Conservation (phyloP, 2,329 filamentous ascomycete species). For the Lachnellula arida region DNA sequence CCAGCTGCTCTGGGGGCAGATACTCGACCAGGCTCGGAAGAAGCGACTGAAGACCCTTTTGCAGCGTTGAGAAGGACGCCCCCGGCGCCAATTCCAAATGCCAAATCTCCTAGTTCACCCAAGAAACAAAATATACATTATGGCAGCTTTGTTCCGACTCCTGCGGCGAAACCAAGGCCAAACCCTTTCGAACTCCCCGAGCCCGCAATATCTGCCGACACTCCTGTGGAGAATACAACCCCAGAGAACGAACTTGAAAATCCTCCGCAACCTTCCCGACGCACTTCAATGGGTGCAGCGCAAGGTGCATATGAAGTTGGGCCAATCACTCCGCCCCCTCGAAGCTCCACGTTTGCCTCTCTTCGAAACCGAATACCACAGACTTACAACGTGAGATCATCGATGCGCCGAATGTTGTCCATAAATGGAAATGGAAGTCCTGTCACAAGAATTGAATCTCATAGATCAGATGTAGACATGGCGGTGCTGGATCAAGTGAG, state of each 20-base stretch:
- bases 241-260: not conserved
- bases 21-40: constrained; percentile 17
- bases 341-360: constrained; percentile 21
- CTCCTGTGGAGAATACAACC: not conserved
- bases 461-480: constrained; percentile 43
- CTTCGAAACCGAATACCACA: constrained; percentile 16
- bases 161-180: constrained; percentile 33
- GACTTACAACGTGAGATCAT: constrained; percentile 18
- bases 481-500: constrained; percentile 62
- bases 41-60: constrained; percentile 15
- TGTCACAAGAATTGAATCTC: constrained; percentile 37
- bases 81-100: constrained; percentile 33
- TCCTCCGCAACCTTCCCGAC: constrained; percentile 5
- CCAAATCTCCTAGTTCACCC: constrained; percentile 10
- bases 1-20: constrained; percentile 21
- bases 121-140: constrained; percentile 41
- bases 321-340: constrained; percentile 24
- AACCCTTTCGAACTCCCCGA: constrained; percentile 54
- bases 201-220: constrained; percentile 40
- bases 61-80: constrained; percentile 24
- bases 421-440: constrained; percentile 22
- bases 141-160: constrained; percentile 59
- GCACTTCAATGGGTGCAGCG: constrained; percentile 8
- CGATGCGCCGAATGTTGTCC: constrained; percentile 26
- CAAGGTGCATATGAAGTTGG: constrained; percentile 41